These are phyloP conservation scores for Hyparrhenia diplandra DNA, from an alignment of 176 grass and related monocot genomes.

Conservation along the genomic window DNA sequence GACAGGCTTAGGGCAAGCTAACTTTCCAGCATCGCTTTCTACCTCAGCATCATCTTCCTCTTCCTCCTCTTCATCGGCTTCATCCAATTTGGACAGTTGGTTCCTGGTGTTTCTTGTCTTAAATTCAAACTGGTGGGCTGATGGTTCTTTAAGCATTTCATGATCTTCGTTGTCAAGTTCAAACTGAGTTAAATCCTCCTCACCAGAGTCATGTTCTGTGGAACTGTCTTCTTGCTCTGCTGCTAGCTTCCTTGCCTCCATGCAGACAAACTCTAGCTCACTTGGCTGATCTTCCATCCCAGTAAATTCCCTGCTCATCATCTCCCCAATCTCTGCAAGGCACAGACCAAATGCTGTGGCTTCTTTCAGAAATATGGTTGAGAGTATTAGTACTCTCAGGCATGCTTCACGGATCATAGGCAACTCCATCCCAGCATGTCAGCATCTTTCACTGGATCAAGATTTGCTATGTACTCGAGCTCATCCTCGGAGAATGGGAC, in stretches of 20 bases:
- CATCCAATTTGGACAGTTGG: conserved; percentile 59
- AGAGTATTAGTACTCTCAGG: conserved; percentile 74
- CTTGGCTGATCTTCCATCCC: conserved; percentile 73
- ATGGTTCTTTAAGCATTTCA: conserved; percentile 30
- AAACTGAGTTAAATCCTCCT: conserved; percentile 61
- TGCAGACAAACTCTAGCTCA: conserved; percentile 77
- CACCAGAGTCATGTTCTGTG: conserved; percentile 40
- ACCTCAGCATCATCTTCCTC: conserved; percentile 60
- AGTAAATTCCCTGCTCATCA: conserved; percentile 84
- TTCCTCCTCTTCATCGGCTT: conserved; percentile 50
- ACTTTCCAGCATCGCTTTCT: conserved; percentile 47
- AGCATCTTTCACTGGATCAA: conserved; percentile 75
- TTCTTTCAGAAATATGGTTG: conserved; percentile 89
- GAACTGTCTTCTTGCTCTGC: conserved; percentile 49
- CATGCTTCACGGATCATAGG: conserved; percentile 90
- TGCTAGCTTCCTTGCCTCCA: conserved; percentile 68
- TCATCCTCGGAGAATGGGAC: conserved; percentile 85
- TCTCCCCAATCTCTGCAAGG: conserved; percentile 82
- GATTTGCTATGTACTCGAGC: conserved; percentile 64
- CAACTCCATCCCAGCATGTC: conserved; percentile 71
- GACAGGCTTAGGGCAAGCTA: conserved; percentile 25
- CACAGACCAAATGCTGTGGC: conserved; percentile 69
- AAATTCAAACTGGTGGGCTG: conserved; percentile 37
- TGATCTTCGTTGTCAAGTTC: conserved; percentile 68
- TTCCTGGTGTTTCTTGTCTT: conserved; percentile 41